Percentiles rank a stretch among this genome's conserved stretches.
Conservation (phyloP, 1,284 basidiomycete species). For the Ceratobasidium sp. region DNA sequence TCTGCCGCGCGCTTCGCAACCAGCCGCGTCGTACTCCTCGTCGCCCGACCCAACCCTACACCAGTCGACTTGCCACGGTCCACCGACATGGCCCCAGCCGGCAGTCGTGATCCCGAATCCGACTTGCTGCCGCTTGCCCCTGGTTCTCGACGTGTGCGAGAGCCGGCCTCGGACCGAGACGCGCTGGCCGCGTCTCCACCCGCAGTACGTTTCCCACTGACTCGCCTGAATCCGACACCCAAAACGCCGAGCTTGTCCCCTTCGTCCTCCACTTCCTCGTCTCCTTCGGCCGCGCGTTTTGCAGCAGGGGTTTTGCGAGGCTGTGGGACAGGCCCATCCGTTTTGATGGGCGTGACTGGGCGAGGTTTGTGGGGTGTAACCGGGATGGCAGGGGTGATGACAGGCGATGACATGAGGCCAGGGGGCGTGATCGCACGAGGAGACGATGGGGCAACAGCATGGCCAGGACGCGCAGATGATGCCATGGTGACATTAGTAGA, state of each 20-base stretch:
- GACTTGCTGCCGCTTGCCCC: conserved; percentile 28
- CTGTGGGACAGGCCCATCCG: conserved; percentile 78
- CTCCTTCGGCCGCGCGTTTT: conserved; percentile 66
- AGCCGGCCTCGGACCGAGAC: conserved; percentile 28
- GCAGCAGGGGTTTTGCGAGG: conserved; percentile 84
- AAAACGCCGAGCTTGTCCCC: conserved; percentile 70
- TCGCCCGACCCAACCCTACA: conserved; percentile 1
- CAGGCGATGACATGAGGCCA: conserved; percentile 33
- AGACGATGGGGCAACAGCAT: conserved; percentile 29
- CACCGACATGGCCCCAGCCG: conserved; percentile 33
- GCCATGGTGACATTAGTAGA: conserved; percentile 44
- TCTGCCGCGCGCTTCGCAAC: conserved; percentile 37
- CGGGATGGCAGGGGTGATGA: conserved; percentile 53
- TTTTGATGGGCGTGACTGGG: conserved; percentile 80
- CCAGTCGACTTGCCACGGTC: conserved; percentile 38
- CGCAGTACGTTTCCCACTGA: conserved; percentile 33
- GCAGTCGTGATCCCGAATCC: conserved; percentile 25
- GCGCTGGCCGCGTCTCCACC: conserved; percentile 34
- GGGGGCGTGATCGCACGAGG: conserved; percentile 39
- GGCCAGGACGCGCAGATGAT: conserved; percentile 44
- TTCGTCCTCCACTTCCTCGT: conserved; percentile 66
- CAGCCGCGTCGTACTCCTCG: conserved; percentile 12
- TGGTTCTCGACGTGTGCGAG: conserved; percentile 3
- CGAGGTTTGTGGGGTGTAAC: conserved; percentile 56
- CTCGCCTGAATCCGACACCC: conserved; percentile 55